Base-by-base conservation (phyloP, 179 eudicot genomes). In the Monotropa hypopitys region DNA sequence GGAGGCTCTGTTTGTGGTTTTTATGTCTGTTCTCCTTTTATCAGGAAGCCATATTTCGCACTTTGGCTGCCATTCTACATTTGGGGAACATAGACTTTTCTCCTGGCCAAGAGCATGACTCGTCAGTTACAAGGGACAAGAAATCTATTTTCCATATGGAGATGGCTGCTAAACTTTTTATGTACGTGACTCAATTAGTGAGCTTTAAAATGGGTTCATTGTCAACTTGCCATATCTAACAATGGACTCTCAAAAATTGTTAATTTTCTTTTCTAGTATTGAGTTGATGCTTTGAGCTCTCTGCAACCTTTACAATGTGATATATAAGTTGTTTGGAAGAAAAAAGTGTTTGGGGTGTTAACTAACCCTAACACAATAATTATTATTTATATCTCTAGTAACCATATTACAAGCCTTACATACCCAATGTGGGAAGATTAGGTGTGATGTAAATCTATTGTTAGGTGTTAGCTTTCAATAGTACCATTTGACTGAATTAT, bases 31-130 rank as follows among this genome's bases (percentile, higher is more conserved):
- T 65, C 35, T 49, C 28, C 32, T 83, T 56, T 74, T 70, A 11
- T 67, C 84, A 96, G 99, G 98, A 93, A 85, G 91, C 99, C 38
- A 93, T 96, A 82, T 96, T 96, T 79, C 89, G 99, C 74, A 87
- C 97, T 20, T 84, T 96, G 89, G 99, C 99, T 81, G 99, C 90
- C 59, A 91, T 93, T 80, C 84, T 96, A 56, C 99, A 93, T 84
- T 84, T 96, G 85, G 99, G 99, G 56, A 96, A 96, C 79, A 80
- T 93, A 54, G 96, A 91, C 40, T 96, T 96, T 84, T 89, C 97
- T 78, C 96, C 92, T 20, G 99, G 99, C 59, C 94, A 90, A 86
- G 99, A 96, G 86, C 90, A 96, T 65, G 99, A 96, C 77, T 93
- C 98, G 9, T 96, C 99, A 56, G 86, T 77, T 46, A 63, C 91